phyloP scores from a whole-genome alignment of 768 basidiomycete species.

The Leccinellum luteum region DNA sequence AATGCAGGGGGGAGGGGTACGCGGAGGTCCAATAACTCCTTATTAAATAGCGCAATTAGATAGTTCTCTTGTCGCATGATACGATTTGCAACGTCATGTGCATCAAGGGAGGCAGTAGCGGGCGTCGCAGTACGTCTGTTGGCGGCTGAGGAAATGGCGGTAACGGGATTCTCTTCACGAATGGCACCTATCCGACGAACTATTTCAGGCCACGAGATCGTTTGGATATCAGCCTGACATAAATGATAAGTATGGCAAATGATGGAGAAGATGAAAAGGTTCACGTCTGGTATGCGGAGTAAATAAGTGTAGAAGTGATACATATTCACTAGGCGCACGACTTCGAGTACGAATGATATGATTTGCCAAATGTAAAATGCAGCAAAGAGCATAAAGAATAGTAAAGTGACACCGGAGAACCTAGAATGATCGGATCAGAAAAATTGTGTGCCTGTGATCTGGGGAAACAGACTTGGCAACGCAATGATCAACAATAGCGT shows the following conservation, averaged over 20 bases:
- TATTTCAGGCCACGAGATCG: slow-evolving; percentile 94
- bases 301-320: slow-evolving; percentile 95
- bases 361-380: slow-evolving; percentile 90
- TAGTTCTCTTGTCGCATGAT: slow-evolving; percentile 99
- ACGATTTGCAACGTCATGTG: slow-evolving; percentile 96
- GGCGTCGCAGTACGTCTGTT: slow-evolving; percentile 54
- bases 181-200: slow-evolving; percentile 88
- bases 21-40: slow-evolving; percentile 86
- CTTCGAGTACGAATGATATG: slow-evolving; percentile 68
- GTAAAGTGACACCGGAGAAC: slow-evolving; percentile 78
- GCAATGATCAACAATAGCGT: slow-evolving; percentile 81
- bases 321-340: slow-evolving; percentile 86
- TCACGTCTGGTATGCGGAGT: slow-evolving; percentile 90
- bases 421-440: slow-evolving; percentile 38
- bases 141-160: slow-evolving; percentile 70
- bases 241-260: slow-evolving; percentile 10
- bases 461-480: slow-evolving; percentile 65
- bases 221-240: slow-evolving; percentile 91
- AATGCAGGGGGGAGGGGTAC: slow-evolving; percentile 70
- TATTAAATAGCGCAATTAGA: slow-evolving; percentile 96
- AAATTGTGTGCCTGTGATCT: background rate
- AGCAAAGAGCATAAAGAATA: slow-evolving; percentile 85
- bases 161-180: slow-evolving; percentile 89
- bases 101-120: slow-evolving; percentile 85
- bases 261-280: slow-evolving; percentile 16